Evolutionary conservation across 768 basidiomycete species (phyloP).

Genomic region (Boletus rex-veris): DNA sequence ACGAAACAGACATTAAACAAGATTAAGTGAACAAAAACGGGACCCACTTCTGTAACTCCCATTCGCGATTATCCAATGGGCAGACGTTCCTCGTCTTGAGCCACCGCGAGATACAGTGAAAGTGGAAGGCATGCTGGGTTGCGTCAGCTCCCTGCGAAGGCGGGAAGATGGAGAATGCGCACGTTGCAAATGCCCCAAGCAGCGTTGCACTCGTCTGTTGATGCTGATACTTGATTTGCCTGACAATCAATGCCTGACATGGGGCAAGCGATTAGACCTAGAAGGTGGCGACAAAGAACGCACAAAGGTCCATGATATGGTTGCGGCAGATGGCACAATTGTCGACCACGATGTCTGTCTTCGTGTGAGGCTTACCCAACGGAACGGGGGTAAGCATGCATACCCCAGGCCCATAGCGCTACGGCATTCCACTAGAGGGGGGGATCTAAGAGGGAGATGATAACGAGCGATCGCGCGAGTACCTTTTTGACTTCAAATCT

Average conservation of each 20-base stretch:
- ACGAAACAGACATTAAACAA: background rate
- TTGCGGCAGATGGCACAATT: conserved; percentile 99
- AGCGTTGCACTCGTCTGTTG: conserved; percentile 94
- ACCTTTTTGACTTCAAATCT: conserved; percentile 99
- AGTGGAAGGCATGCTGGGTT: conserved; percentile 94
- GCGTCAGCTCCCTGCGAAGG: background rate
- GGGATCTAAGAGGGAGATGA: background rate
- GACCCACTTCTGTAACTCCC: conserved; percentile 95
- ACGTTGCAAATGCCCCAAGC: conserved; percentile 99
- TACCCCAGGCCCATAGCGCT: conserved; percentile 98
- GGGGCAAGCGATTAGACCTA: conserved; percentile 4
- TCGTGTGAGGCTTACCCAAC: conserved; percentile 10
- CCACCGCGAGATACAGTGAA: conserved; percentile 99
- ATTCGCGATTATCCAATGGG: conserved; percentile 92
- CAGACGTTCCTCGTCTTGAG: conserved; percentile 96
- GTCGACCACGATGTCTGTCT: conserved; percentile 92
- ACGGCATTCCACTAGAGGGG: conserved; percentile 92
- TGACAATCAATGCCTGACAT: conserved; percentile 95
- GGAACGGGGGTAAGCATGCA: conserved; percentile 15
- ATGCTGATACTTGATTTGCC: conserved; percentile 96
- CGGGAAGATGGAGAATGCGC: background rate
- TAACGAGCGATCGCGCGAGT: conserved; percentile 6
- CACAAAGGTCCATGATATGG: conserved; percentile 99
- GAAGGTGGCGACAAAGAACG: conserved; percentile 27
- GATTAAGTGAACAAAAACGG: background rate